phyloP scores from a whole-genome alignment of 169 alveolate species.

The Perkinsus olseni region DNA sequence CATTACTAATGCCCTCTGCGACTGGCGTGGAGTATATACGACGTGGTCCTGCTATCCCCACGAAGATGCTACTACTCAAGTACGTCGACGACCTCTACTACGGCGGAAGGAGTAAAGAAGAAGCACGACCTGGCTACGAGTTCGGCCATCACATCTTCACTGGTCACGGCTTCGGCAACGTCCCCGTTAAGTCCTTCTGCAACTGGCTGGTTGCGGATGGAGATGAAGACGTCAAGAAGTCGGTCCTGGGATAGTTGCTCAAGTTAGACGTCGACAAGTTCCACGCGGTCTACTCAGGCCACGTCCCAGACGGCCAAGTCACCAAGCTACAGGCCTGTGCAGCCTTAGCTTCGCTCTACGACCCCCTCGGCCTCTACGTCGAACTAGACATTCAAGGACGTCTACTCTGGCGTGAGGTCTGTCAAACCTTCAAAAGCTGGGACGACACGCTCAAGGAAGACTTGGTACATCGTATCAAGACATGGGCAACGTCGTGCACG shows the following conservation, averaged over 20 bases:
- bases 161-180: neutral
- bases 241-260: neutral
- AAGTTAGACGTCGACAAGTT: neutral
- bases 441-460: neutral
- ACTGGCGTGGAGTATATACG: neutral
- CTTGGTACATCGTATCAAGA: neutral
- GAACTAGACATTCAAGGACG: neutral
- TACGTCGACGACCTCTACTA: neutral
- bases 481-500: neutral
- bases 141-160: neutral
- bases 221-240: neutral
- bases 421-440: neutral
- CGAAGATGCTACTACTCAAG: neutral
- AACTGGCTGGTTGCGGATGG: neutral
- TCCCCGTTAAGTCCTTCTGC: neutral
- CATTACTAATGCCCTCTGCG: neutral
- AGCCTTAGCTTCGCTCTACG: neutral
- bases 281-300: neutral
- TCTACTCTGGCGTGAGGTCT: neutral
- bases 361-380: neutral
- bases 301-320: neutral
- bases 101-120: neutral
- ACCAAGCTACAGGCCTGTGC: neutral
- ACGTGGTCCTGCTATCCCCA: neutral
- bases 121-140: neutral